A percentile compares a stretch with the other conserved stretches of the same genome.
Evolutionary conservation across 441 rosid species (phyloP).

Genomic region (Raphanus hybrid): DNA sequence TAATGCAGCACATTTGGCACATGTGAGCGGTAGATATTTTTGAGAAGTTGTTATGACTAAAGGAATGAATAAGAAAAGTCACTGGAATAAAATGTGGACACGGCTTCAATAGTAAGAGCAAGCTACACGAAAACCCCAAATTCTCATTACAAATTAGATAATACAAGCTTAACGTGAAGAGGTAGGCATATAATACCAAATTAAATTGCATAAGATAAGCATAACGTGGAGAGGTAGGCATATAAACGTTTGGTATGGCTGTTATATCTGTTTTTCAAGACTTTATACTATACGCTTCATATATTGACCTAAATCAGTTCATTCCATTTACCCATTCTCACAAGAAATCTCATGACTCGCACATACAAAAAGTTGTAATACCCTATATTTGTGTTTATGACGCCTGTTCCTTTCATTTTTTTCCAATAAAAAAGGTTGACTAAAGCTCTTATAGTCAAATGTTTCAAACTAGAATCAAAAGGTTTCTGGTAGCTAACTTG

Average conservation of each 20-base stretch:
- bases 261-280: conserved; percentile 37
- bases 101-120: conserved; percentile 26
- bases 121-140: conserved; percentile 32
- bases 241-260: conserved; percentile 40
- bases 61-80: conserved; percentile 17
- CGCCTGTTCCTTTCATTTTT: conserved; percentile 19
- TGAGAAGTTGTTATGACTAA: background rate
- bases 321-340: conserved; percentile 20
- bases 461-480: background rate
- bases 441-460: background rate
- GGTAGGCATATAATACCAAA: conserved; percentile 24
- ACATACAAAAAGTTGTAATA: background rate
- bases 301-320: conserved; percentile 14
- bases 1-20: background rate
- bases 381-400: conserved; percentile 15
- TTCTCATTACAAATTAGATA: conserved; percentile 13
- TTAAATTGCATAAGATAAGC: conserved; percentile 24
- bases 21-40: background rate
- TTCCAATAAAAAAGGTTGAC: background rate
- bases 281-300: conserved; percentile 39
- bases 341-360: conserved; percentile 29
- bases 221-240: conserved; percentile 37
- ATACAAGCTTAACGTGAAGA: conserved; percentile 36
- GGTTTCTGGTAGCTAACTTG: conserved; percentile 26
- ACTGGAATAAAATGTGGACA: conserved; percentile 31